Evolutionary conservation across 306 rosid species (phyloP), one percentile per base, ranked within the genome.

Genomic region (Inga laurina): DNA sequence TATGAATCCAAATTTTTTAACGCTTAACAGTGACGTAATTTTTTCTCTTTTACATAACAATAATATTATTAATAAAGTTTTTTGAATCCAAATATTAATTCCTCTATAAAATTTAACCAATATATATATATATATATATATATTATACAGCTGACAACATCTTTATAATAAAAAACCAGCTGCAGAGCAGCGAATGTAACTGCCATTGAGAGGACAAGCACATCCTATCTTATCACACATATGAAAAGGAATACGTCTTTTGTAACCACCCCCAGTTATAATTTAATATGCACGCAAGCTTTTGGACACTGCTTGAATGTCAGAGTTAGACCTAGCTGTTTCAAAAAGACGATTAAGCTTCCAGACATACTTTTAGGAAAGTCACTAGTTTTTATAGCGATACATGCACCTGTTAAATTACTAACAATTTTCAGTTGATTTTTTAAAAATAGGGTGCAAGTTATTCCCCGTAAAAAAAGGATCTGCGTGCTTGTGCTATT

Each of bases 231-330:
- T 52, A 80, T 82, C 65, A 59, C 79, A 57, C 79, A 57, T 59
- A 5, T 61, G 84, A 82, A 79, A 87, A 77, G 57, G 79, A 82
- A 57, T 54, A 34, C 85, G 61, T 52, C 56, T 46, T 72, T 44
- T 72, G 59, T 22, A 46, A 46, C 32, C 11, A 34, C 52, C 75
- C 18, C 34, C 4, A 37, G 0, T 2, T 9, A 22, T 71, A 12
- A 21, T 43, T 10, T 32, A 67, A 62, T 34, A 9, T 24, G 67
- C 54, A 22, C 15, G 16, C 49, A 62, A 41, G 37, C 22, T 12
- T 10, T 22, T 75, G 7, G 39, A 56, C n/a, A 30, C n/a, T 35
- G 54, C 66, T 7, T n/a, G 32, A 34, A 44, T 35, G 5, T 35
- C 2, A 32, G 34, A 43, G 51, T 22, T 74, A 43, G 44, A 43